Evolutionary conservation across 2,329 filamentous ascomycete species (phyloP), one percentile per base, ranked within the genome.

Genomic region (Hymenoscyphus occultus): DNA sequence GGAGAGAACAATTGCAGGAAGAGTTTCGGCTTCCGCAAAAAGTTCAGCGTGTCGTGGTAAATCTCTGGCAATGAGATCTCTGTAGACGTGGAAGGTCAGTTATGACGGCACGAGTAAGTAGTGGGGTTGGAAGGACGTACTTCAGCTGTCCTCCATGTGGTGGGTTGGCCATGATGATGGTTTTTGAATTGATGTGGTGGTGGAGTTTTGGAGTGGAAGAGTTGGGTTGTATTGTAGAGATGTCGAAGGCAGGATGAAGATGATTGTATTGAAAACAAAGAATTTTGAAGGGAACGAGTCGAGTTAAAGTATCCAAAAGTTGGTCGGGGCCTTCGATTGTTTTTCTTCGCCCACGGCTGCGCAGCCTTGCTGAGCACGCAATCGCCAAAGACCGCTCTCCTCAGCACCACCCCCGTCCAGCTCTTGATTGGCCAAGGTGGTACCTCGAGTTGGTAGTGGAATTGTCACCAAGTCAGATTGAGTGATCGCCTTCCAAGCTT

Each of bases 131-230:
- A 14, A 16, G 16, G 10, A 28, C 70, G 64, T 62, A 74, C 90
- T 98, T 98, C 76, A 99, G 91, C 84, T 94, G 84, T 77, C 95
- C 95, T 81, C 94, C 94, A 77, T 95, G 90, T 71, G 91, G 91
- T 78, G 86, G 74, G 79, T 89, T 89, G 75, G 86, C 86, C 86
- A 89, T 89, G 71, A 70, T 28, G 28, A 28, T 28, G 28, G 28
- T 28, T 28, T 2, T 28, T 82, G 42, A 48, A 48, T 48, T 74
- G 35, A 56, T 32, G 31, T 39, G n/a, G 35, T 62, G 45, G 22
- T 9, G 45, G 48, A 13, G 35, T 39, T 32, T 40, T 60, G 19
- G 7, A 45, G 56, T 39, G 19, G 56, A 57, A 35, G 54, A 31
- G 58, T 48, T 63, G 28, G 39, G 1, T 13, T 28, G 14, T 22